These are phyloP conservation scores for Ambispora gerdemannii DNA, from an alignment of 192 early-diverging fungal species.

Conservation along the genomic window DNA sequence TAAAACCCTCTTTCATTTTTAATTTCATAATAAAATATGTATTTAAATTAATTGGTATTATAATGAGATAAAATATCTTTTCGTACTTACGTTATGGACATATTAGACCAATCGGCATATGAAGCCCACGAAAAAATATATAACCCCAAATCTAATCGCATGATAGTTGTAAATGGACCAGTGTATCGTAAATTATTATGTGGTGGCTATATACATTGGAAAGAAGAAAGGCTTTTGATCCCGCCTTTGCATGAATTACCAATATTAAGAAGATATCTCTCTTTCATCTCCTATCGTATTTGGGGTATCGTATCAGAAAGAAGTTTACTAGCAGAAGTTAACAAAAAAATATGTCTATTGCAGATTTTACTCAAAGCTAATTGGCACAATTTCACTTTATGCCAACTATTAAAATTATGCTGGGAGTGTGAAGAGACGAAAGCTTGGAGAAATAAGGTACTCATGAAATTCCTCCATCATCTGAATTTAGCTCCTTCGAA, in stretches of 20 bases:
- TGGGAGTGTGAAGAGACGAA: not conserved
- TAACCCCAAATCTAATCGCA: constrained; percentile 17
- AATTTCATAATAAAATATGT: constrained; percentile 4
- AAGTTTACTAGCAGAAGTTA: constrained; percentile 16
- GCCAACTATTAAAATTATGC: too few relatives aligned
- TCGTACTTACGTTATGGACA: not conserved
- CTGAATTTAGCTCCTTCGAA: not conserved
- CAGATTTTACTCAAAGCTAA: constrained; percentile 11
- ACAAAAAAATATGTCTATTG: constrained; percentile 15
- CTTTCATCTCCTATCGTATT: constrained; percentile 5
- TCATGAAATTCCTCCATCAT: constrained; percentile 19
- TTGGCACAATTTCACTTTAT: not conserved
- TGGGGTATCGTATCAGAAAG: not conserved
- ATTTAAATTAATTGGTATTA: constrained; percentile 5
- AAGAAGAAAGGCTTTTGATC: constrained; percentile 12
- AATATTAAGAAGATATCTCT: constrained; percentile 16
- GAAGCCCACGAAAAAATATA: constrained; percentile 8
- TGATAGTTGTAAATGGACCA: constrained; percentile 12
- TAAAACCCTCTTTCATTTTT: not conserved
- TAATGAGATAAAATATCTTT: constrained; percentile 8
- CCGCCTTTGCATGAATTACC: not conserved
- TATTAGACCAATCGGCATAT: not conserved
- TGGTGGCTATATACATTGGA: constrained; percentile 18
- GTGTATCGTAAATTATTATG: constrained; percentile 16
- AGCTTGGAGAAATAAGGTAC: constrained; percentile 2